Evolutionary conservation across 2,329 filamentous ascomycete genomes (phyloP).

Genomic region (Aspergillus sp.): DNA sequence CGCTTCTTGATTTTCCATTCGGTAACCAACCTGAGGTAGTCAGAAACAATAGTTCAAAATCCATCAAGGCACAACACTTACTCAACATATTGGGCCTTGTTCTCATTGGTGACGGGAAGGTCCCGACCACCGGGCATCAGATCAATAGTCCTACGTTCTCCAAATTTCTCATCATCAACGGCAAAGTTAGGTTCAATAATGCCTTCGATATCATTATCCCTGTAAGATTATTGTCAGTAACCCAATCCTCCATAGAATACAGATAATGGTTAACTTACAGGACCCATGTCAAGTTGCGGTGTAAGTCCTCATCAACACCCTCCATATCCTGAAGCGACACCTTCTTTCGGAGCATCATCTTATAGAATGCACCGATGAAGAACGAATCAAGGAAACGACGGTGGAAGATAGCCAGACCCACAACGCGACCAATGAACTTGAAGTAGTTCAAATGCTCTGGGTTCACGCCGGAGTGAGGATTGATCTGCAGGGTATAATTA

Average conservation of each 20-base stretch:
- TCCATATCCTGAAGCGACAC: conserved; percentile 95
- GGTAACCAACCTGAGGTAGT: conserved; percentile 64
- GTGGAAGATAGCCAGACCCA: conserved; percentile 96
- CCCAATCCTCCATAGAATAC: neutral
- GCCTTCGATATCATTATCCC: conserved; percentile 91
- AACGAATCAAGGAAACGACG: conserved; percentile 95
- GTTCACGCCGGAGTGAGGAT: conserved; percentile 98
- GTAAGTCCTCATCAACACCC: conserved; percentile 96
- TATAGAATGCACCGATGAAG: conserved; percentile 98
- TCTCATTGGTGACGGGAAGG: conserved; percentile 95
- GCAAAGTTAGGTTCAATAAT: conserved; percentile 94
- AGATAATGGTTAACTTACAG: conserved; percentile 46
- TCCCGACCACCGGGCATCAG: conserved; percentile 83
- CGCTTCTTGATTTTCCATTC: conserved; percentile 99
- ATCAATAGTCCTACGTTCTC: conserved; percentile 88
- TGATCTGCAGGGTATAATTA: conserved; percentile 99
- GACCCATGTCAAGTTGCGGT: conserved; percentile 94
- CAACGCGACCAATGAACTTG: conserved; percentile 97
- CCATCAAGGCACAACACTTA: conserved; percentile 36
- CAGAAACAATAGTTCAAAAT: neutral
- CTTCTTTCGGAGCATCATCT: conserved; percentile 95
- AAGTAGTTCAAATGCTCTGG: conserved; percentile 99
- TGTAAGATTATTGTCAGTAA: conserved; percentile 23
- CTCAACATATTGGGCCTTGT: conserved; percentile 99
- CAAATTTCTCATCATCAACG: conserved; percentile 94